phyloP scores from a whole-genome alignment of 108 stramenopile genomes.

The Craspedostauros australis region DNA sequence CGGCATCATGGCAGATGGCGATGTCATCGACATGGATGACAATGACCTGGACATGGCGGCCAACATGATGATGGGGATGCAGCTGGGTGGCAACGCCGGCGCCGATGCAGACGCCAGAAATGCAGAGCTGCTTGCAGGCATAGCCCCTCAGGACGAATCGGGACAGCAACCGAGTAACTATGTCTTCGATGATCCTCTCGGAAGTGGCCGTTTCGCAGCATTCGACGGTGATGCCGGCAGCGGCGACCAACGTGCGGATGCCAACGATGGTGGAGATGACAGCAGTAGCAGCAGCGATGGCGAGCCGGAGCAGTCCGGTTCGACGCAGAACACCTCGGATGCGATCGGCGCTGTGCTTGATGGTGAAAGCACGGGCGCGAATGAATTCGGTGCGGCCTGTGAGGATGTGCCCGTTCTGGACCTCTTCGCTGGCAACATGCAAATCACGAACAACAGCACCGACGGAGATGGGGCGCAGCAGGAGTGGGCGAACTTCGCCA shows the following conservation, averaged over 20 bases:
- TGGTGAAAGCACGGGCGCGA: slow-evolving; percentile 10
- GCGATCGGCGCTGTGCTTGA: slow-evolving; percentile 11
- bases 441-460: slow-evolving; percentile 3
- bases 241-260: slow-evolving; percentile 21
- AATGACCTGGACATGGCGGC: slow-evolving; percentile 87
- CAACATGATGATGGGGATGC: slow-evolving; percentile 79
- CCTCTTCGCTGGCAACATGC: slow-evolving; percentile 74
- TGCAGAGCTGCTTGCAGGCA: slow-evolving; percentile 21
- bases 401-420: slow-evolving; percentile 61
- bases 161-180: slow-evolving; percentile 29
- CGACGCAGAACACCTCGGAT: slow-evolving; percentile 23
- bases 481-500: slow-evolving; percentile 52
- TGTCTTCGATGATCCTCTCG: slow-evolving; percentile 72
- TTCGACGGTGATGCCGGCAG: slow-evolving; percentile 15
- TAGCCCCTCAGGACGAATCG: slow-evolving; percentile 15
- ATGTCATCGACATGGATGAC: slow-evolving; percentile 80
- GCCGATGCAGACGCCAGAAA: slow-evolving; percentile 19
- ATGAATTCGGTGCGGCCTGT: slow-evolving; percentile 3
- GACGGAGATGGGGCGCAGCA: slow-evolving; percentile 4
- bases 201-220: slow-evolving; percentile 22
- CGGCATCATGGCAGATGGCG: slow-evolving; percentile 43
- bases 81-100: slow-evolving; percentile 20
- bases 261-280: slow-evolving; percentile 23
- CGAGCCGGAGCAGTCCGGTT: slow-evolving; percentile 23
- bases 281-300: slow-evolving; percentile 18